Evolutionary conservation across 148 eudicot species (phyloP).

Genomic region (Heliamphora exappendiculata): DNA sequence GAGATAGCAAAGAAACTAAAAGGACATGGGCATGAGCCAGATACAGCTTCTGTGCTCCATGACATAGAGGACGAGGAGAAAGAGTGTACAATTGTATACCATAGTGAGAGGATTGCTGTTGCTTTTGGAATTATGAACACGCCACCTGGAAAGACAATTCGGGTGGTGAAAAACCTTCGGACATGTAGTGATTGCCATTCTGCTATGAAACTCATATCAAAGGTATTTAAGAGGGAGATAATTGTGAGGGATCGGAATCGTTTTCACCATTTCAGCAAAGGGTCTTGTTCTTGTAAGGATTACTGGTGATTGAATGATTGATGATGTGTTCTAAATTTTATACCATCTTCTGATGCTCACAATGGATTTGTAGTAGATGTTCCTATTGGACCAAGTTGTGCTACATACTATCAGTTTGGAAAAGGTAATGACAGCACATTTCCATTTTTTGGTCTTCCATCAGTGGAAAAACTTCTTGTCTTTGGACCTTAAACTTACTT

Average conservation of each 20-base stretch:
- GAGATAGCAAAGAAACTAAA: conserved; percentile 15
- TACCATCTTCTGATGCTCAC: neutral
- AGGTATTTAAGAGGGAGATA: neutral
- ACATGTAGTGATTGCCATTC: conserved; percentile 5
- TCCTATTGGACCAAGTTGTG: neutral
- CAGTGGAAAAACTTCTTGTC: no score
- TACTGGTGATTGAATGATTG: conserved; percentile 2
- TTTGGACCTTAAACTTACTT: no score
- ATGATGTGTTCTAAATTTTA: neutral
- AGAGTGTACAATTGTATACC: neutral
- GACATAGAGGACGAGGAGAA: conserved; percentile 14
- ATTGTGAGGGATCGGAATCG: neutral
- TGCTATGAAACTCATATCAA: neutral
- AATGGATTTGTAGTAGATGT: neutral
- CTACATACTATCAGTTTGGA: neutral
- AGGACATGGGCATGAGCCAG: conserved; percentile 8
- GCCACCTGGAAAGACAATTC: conserved; percentile 5
- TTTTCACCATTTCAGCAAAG: conserved; percentile 1
- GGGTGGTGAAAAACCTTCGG: conserved; percentile 6
- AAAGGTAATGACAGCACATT: neutral
- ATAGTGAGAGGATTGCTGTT: conserved; percentile 11
- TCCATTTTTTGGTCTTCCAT: neutral
- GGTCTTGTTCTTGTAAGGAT: neutral
- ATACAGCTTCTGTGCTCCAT: conserved; percentile 7
- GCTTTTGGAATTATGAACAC: conserved; percentile 6